phyloP scores from a whole-genome alignment of 371 early-diverging fungal species.

The Mucor racemosus region DNA sequence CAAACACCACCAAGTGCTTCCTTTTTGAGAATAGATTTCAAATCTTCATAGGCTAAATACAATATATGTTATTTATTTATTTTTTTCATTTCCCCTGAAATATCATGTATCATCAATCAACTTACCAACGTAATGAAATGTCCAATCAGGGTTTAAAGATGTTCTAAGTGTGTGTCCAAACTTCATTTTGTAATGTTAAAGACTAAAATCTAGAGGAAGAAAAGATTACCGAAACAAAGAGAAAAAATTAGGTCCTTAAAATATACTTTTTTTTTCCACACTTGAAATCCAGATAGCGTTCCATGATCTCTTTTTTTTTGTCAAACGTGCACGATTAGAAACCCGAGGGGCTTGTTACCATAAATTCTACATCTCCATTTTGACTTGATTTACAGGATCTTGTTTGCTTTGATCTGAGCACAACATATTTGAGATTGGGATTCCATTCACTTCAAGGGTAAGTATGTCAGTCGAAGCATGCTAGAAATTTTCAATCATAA shows the following conservation, averaged over 20 bases:
- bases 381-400: no score
- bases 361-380: no score
- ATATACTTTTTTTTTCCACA: background rate
- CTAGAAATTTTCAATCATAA: no score
- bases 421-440: no score
- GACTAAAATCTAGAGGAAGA: slow-evolving; percentile 12
- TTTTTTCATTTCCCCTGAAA: background rate
- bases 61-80: background rate
- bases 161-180: slow-evolving; percentile 85
- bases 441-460: no score
- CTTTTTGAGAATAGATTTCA: slow-evolving; percentile 81
- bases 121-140: slow-evolving; percentile 56
- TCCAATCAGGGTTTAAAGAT: slow-evolving; percentile 84
- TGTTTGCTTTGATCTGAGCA: no score
- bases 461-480: no score
- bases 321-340: background rate
- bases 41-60: slow-evolving; percentile 71
- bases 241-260: slow-evolving; percentile 7
- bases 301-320: background rate
- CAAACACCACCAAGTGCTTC: slow-evolving; percentile 43
- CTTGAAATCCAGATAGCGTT: background rate
- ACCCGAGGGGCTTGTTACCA: background rate
- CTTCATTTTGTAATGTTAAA: slow-evolving; percentile 70
- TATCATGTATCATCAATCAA: background rate
- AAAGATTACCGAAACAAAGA: slow-evolving; percentile 7